Percentiles rank a stretch among this genome's conserved stretches.
These are phyloP conservation scores for Lasiodiplodia hormozganensis DNA, from an alignment of 2,329 filamentous ascomycete species.

Conservation along the genomic window DNA sequence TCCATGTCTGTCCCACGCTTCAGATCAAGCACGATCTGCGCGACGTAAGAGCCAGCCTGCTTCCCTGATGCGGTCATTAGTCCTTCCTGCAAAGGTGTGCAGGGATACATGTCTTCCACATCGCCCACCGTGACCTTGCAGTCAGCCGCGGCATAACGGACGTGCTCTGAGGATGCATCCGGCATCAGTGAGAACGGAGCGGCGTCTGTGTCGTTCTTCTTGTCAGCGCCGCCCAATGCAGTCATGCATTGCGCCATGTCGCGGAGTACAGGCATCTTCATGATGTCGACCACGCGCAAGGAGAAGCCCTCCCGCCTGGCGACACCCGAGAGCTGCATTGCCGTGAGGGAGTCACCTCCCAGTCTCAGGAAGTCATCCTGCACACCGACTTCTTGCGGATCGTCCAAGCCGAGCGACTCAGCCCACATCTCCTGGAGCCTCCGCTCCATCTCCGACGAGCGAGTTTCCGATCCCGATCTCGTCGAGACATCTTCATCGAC, in stretches of 20 bases:
- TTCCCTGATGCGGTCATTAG: slow-evolving; percentile 49
- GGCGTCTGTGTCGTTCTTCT: background rate
- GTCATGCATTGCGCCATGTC: slow-evolving; percentile 30
- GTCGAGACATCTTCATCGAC: too few species aligned
- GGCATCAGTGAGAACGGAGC: background rate
- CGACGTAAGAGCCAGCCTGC: slow-evolving; percentile 46
- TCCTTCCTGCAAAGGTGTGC: slow-evolving; percentile 50
- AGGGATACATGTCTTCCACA: slow-evolving; percentile 57
- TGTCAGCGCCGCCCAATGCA: too few species aligned
- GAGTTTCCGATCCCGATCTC: too few species aligned
- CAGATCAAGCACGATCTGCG: slow-evolving; percentile 45
- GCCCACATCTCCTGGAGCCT: background rate
- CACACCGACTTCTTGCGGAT: background rate
- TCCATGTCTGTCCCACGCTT: slow-evolving; percentile 40
- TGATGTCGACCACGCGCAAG: slow-evolving; percentile 34
- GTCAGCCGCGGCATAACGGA: background rate
- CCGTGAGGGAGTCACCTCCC: slow-evolving; percentile 2
- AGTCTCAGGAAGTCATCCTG: background rate
- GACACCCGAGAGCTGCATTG: background rate
- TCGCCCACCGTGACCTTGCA: slow-evolving; percentile 21
- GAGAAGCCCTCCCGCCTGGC: slow-evolving; percentile 20
- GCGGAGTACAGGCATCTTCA: slow-evolving; percentile 32
- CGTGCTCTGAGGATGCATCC: slow-evolving; percentile 34
- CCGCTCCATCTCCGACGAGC: background rate
- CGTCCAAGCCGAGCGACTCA: background rate